Evolutionary conservation across 495 filamentous ascomycete species (phyloP).

Genomic region (Penicillium crystallinum): DNA sequence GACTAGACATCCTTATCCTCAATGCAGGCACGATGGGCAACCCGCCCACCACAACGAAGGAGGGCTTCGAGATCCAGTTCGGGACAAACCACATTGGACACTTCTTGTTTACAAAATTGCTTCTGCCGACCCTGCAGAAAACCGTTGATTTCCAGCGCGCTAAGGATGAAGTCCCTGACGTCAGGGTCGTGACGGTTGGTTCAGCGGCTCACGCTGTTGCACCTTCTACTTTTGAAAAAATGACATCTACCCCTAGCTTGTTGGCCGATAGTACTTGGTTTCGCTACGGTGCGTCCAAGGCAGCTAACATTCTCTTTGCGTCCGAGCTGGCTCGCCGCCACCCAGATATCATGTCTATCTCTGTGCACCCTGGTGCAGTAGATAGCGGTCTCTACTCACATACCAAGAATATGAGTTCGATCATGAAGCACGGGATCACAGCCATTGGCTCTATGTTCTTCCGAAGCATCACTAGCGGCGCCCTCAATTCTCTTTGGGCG

Average conservation of each 20-base stretch:
- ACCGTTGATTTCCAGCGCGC: conserved; percentile 36
- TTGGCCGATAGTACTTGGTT: conserved; percentile 30
- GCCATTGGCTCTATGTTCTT: conserved; percentile 19
- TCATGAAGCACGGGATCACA: conserved; percentile 23
- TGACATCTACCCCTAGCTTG: conserved; percentile 39
- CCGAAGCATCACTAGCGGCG: conserved; percentile 40
- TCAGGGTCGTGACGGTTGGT: conserved; percentile 20
- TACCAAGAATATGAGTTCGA: conserved; percentile 19
- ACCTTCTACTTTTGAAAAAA: conserved; percentile 44
- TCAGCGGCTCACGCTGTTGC: conserved; percentile 44
- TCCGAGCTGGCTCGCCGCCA: conserved; percentile 53
- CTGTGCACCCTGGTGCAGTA: conserved; percentile 66
- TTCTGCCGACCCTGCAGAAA: conserved; percentile 52
- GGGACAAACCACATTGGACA: conserved; percentile 54
- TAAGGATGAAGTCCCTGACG: conserved; percentile 14
- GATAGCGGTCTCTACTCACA: conserved; percentile 47
- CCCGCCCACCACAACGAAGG: conserved; percentile 54
- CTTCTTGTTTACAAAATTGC: conserved; percentile 58
- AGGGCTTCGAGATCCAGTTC: conserved; percentile 70
- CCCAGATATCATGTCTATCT: conserved; percentile 49
- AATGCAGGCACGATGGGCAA: conserved; percentile 60
- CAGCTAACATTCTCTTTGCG: conserved; percentile 65
- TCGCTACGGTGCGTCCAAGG: conserved; percentile 63
- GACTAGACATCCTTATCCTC: conserved; percentile 55
- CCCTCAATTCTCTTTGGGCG: conserved; percentile 58